Evolutionary conservation across 1,284 basidiomycete species (phyloP), one percentile per base, ranked within the genome.

Genomic region (Cryptococcus floricola): DNA sequence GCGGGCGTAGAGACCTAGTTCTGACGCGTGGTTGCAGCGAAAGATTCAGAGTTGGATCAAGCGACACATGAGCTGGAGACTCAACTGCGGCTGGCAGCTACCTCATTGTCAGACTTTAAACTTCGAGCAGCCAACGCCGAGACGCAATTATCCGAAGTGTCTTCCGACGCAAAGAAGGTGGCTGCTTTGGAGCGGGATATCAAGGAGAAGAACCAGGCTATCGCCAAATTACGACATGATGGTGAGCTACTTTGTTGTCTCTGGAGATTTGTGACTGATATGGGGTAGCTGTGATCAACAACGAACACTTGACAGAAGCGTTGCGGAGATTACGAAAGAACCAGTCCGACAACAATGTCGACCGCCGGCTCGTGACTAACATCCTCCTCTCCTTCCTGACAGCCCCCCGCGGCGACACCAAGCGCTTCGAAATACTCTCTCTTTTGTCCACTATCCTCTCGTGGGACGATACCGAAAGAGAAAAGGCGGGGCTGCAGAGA

Each of bases 291-390:
- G 91, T 96, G 9, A 93, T 98, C 55, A 86, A 95, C 70, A 98
- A 98, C 68, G 95, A 98, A 71, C 95, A 99, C 69, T 82, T 99
- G 8, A 97, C 93, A 64, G 94, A 98, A 75, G 94, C 96, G 0
- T 83, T 99, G n/a, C 87, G 94, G 14, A 85, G 95, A 23, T 80
- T 98, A 46, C 85, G 92, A 39, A 87, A 87, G 63, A 89, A 87
- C 59, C 87, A 89, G 3, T 85, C 88, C 1, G 90, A 91, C 58
- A 87, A 84, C 51, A 95, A 90, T 60, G 95, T 98, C 18, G 95
- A 98, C 72, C 81, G 80, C 56, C 86, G 92, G 13, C 84, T 99
- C 2, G 91, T 99, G 34, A 96, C 90, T 25, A 99, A 99, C 69
- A 85, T 98, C 45, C 79, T 99, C 10, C 81, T 98, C n/a, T 86